Conservation (phyloP, 2,329 filamentous ascomycete genomes). For the Colletotrichum incanum region DNA sequence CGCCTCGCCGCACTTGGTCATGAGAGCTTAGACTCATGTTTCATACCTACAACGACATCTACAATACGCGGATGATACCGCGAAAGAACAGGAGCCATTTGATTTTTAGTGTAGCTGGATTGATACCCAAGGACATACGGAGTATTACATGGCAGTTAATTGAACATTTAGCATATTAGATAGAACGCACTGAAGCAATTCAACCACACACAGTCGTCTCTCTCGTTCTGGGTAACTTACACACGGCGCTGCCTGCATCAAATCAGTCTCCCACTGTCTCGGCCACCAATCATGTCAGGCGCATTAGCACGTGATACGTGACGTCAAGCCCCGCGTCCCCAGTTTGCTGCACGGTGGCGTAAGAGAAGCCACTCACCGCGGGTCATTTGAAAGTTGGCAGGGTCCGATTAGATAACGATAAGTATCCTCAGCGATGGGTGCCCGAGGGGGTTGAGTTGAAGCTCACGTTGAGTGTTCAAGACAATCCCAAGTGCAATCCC, state of each 20-base stretch:
- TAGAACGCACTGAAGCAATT: not conserved
- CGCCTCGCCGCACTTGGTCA: not conserved
- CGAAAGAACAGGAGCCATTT: not conserved
- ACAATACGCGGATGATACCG: not conserved
- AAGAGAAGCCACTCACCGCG: conserved; percentile 11
- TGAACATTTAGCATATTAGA: not conserved
- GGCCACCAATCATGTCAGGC: conserved; percentile 26
- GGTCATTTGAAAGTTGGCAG: not conserved
- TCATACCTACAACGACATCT: not conserved
- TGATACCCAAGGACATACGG: conserved; percentile 29
- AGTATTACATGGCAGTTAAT: not conserved
- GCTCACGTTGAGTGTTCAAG: not conserved
- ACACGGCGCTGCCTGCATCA: not conserved
- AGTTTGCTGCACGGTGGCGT: conserved; percentile 12
- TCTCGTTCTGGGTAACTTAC: not conserved
- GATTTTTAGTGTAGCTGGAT: not conserved
- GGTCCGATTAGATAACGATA: conserved; percentile 33
- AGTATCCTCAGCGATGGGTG: not conserved
- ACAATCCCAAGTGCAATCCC: not conserved
- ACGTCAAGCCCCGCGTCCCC: conserved; percentile 39
- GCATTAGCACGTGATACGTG: conserved; percentile 33
- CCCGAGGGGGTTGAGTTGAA: not conserved
- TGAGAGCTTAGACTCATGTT: not conserved
- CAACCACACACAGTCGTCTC: not conserved
- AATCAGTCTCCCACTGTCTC: no score